Base-by-base conservation (phyloP, 164 flowering plant genomes). In the Magnolia sinica region DNA sequence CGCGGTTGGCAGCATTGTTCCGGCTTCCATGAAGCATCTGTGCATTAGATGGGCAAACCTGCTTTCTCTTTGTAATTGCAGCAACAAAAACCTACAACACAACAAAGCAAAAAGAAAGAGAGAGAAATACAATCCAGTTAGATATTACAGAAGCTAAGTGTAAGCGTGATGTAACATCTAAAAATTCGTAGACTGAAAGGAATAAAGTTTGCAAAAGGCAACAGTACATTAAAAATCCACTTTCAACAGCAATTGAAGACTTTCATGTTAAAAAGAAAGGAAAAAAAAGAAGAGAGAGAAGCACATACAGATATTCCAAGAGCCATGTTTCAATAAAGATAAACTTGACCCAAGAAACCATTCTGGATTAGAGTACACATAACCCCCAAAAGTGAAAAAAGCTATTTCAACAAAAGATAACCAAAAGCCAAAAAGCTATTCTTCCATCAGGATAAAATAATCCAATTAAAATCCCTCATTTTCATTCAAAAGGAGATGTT, bases 1-100 rank as follows among this genome's bases (percentile, higher is more conserved):
- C 76, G 55, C 68, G 29, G 55, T n/a, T 70, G 14, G 55, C 58
- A 2, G 8, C 8, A 52, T 72, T 75, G 71, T 68, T 76, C 63
- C 76, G 87, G 84, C 63, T 79, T 77, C 88, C 89, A 79, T 87
- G 87, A 68, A 88, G 89, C 87, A 87, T 84, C 58, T 82, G 68
- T 70, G 88, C 55, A 76, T 87, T 80, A 22, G 91, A 83, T 58
- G 96, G 91, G 76, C 79, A 80, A 4, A 78, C 76, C 75, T 83
- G 86, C 77, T 92, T 90, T 82, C 97, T 87, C 77, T 95, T 95
- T 29, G 74, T 8, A 75, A 86, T 76, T 82, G 98, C 97, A 79
- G 97, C 98, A 76, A 92, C 97, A 75, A 92, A 78, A 50, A 95
- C 98, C 97, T 95, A 83, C 78, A 50, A 3, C 5, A 45, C 19